These are phyloP conservation scores for Limtongia smithiae DNA, from an alignment of 805 yeast species.

Conservation along the genomic window DNA sequence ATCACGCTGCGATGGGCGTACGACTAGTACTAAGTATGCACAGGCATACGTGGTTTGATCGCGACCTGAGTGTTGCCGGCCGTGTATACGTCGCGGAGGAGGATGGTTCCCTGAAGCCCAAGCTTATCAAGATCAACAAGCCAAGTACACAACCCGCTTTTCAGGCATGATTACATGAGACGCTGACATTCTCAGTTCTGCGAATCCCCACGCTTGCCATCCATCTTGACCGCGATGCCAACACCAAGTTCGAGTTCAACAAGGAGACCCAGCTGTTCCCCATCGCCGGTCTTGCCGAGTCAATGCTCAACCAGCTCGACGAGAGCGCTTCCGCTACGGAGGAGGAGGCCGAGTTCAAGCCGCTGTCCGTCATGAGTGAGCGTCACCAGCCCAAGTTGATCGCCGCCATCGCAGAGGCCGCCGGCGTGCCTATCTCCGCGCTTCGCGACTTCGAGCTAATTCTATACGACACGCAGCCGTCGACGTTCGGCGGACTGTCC, in stretches of 20 bases:
- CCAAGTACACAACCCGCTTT: constrained; percentile 43
- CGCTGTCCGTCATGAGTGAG: constrained; percentile 58
- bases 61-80: constrained; percentile 89
- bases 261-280: constrained; percentile 84
- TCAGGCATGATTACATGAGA: background rate
- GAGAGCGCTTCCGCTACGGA: constrained; percentile 25
- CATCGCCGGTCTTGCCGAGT: constrained; percentile 62
- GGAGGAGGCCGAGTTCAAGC: constrained; percentile 55
- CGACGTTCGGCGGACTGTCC: constrained; percentile 81
- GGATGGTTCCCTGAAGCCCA: constrained; percentile 47
- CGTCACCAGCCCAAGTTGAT: constrained; percentile 77
- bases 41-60: constrained; percentile 88
- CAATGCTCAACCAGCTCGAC: constrained; percentile 38
- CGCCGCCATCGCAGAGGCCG: constrained; percentile 63
- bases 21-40: background rate
- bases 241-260: constrained; percentile 79
- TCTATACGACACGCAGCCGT: constrained; percentile 77
- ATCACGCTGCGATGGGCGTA: background rate
- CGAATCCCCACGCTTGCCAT: constrained; percentile 94
- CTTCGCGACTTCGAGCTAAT: constrained; percentile 89
- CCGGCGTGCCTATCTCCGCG: constrained; percentile 46
- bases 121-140: constrained; percentile 70
- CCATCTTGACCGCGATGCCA: constrained; percentile 76
- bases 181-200: constrained; percentile 41
- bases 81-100: constrained; percentile 66